phyloP scores from a whole-genome alignment of 2,329 filamentous ascomycete genomes.

The Juglanconis oblonga region DNA sequence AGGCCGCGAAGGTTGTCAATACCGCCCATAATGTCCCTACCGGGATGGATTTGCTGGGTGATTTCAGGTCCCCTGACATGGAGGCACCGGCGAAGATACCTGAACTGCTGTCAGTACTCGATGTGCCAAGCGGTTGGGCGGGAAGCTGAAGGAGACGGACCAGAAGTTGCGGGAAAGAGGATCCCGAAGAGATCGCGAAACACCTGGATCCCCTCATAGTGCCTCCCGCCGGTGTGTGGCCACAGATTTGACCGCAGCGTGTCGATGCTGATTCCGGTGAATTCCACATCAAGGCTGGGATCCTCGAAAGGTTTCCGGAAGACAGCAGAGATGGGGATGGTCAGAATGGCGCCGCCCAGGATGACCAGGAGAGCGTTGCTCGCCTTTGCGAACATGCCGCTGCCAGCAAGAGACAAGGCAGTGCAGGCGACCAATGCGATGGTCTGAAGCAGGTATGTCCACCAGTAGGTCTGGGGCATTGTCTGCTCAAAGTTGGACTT shows the following conservation, averaged over 20 bases:
- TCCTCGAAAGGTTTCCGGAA: constrained; percentile 66
- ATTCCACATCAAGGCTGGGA: constrained; percentile 61
- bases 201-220: constrained; percentile 61
- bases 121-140: constrained; percentile 23
- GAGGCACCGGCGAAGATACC: constrained; percentile 71
- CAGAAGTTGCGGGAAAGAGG: constrained; percentile 69
- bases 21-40: constrained; percentile 80
- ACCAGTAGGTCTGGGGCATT: constrained; percentile 72
- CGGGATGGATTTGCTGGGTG: constrained; percentile 81
- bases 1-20: constrained; percentile 71
- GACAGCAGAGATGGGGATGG: constrained; percentile 77
- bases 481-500: constrained; percentile 68
- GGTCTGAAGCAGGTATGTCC: constrained; percentile 73
- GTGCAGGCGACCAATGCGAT: constrained; percentile 70
- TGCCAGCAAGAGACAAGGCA: constrained; percentile 73
- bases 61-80: constrained; percentile 83
- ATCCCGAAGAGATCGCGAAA: constrained; percentile 85
- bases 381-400: constrained; percentile 73
- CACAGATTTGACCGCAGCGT: constrained; percentile 74
- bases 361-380: constrained; percentile 74
- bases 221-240: constrained; percentile 63
- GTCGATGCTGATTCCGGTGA: constrained; percentile 70
- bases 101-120: constrained; percentile 49
- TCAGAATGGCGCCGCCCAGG: constrained; percentile 70
- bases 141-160: not conserved